Evolutionary conservation across 345 rosid species (phyloP).

Genomic region (Citropsis articulata): DNA sequence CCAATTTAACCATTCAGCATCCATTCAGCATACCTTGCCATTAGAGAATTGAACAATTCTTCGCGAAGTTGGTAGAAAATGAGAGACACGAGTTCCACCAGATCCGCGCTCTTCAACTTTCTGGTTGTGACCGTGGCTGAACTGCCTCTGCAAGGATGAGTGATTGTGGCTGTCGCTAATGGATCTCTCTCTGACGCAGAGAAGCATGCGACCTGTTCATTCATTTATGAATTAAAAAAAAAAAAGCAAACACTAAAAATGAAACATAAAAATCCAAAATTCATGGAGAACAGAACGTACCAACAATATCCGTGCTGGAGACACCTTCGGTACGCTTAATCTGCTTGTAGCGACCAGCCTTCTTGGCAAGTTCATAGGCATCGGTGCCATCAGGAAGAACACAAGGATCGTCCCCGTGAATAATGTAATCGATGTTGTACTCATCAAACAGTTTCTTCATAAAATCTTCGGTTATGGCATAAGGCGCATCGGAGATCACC

Average conservation of each 20-base stretch:
- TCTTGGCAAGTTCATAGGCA: slow-evolving; percentile 73
- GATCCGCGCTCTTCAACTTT: slow-evolving; percentile 59
- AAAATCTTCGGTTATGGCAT: slow-evolving; percentile 69
- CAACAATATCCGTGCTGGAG: slow-evolving; percentile 79
- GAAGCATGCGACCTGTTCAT: slow-evolving; percentile 65
- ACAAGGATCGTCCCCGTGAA: slow-evolving; percentile 81
- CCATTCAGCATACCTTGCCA: slow-evolving; percentile 39
- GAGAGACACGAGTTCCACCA: slow-evolving; percentile 63
- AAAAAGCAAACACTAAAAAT: not conserved
- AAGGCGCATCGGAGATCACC: slow-evolving; percentile 72
- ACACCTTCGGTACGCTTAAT: slow-evolving; percentile 85
- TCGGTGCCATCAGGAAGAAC: slow-evolving; percentile 80
- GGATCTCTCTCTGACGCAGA: slow-evolving; percentile 71
- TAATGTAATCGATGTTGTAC: slow-evolving; percentile 63
- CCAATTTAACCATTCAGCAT: not conserved
- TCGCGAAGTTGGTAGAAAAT: slow-evolving; percentile 74
- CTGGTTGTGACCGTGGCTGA: slow-evolving; percentile 59
- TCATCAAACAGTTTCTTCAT: slow-evolving; percentile 68
- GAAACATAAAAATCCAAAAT: not conserved
- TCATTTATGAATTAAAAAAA: not conserved
- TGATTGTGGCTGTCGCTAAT: slow-evolving; percentile 46
- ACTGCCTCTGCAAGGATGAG: slow-evolving; percentile 71
- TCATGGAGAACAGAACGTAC: slow-evolving; percentile 23
- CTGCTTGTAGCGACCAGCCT: slow-evolving; percentile 77
- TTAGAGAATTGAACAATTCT: slow-evolving; percentile 80